Percentiles rank a stretch among this genome's conserved stretches.
Conservation (phyloP, 2,329 filamentous ascomycete species). For the Geoglossum cookeanum region DNA sequence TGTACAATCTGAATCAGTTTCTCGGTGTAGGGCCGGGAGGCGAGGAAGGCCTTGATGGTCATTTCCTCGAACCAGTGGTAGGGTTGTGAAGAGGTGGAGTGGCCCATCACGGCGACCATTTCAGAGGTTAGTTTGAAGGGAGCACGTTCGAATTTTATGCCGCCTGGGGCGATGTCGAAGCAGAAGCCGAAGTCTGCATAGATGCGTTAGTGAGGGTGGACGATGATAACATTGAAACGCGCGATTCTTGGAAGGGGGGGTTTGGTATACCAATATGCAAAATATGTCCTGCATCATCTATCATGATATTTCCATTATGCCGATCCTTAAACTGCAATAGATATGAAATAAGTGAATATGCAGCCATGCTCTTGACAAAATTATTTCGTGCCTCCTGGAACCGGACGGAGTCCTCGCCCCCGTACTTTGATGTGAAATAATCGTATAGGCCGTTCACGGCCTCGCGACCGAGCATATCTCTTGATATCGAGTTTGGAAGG, state of each 20-base stretch:
- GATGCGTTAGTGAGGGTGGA: not conserved
- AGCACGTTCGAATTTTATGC: conserved; percentile 91
- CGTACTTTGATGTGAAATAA: conserved; percentile 95
- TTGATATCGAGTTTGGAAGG: conserved; percentile 88
- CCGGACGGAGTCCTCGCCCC: conserved; percentile 80
- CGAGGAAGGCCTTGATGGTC: conserved; percentile 87
- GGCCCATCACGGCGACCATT: conserved; percentile 97
- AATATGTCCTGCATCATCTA: conserved; percentile 92
- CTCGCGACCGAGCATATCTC: conserved; percentile 95
- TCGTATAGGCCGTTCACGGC: conserved; percentile 96
- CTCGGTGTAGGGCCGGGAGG: conserved; percentile 65
- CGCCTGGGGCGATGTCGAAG: conserved; percentile 94
- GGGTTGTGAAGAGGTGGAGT: conserved; percentile 52
- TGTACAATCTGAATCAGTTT: conserved; percentile 79
- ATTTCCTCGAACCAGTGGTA: conserved; percentile 96
- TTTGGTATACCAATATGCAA: conserved; percentile 49
- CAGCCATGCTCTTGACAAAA: conserved; percentile 98
- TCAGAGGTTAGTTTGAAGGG: conserved; percentile 96
- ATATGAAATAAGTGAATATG: conserved; percentile 93
- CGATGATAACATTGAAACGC: too few relatives aligned
- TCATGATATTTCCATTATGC: conserved; percentile 99
- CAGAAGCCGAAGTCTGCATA: conserved; percentile 79
- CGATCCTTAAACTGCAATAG: conserved; percentile 97
- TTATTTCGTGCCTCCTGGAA: conserved; percentile 93
- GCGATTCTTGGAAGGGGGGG: not conserved